Conservation (phyloP, 2,329 filamentous ascomycete genomes). For the Geoglossum cookeanum region DNA sequence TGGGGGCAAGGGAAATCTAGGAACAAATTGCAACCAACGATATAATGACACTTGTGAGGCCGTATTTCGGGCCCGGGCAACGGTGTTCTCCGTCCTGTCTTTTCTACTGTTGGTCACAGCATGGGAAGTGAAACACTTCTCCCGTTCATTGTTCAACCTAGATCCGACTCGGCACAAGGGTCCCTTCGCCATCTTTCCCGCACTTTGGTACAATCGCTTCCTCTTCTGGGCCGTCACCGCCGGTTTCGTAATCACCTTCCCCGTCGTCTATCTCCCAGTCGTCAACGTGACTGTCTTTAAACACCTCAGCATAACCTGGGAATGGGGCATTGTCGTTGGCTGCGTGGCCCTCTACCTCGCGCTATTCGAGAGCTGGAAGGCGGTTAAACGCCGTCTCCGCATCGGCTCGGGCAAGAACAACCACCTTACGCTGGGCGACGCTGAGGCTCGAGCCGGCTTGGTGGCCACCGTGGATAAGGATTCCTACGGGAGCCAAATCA, state of each 20-base stretch:
- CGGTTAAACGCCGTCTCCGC: conserved; percentile 32
- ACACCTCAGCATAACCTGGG: conserved; percentile 45
- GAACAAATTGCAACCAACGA: conserved; percentile 37
- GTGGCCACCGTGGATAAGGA: not conserved
- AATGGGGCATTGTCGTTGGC: conserved; percentile 50
- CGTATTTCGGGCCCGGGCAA: conserved; percentile 53
- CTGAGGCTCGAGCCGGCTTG: not conserved
- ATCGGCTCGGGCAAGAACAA: not conserved
- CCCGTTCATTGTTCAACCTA: conserved; percentile 58
- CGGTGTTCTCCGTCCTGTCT: conserved; percentile 54
- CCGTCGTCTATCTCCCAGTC: conserved; percentile 47
- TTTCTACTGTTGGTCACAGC: conserved; percentile 62
- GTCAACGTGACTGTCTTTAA: conserved; percentile 47
- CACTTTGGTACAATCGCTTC: conserved; percentile 56
- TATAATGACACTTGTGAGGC: conserved; percentile 37
- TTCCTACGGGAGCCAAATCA: not conserved
- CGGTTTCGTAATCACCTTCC: conserved; percentile 38
- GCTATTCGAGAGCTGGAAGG: conserved; percentile 49
- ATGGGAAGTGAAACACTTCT: conserved; percentile 59
- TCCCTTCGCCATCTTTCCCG: conserved; percentile 45
- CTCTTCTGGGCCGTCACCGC: conserved; percentile 44
- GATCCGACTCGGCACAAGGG: conserved; percentile 40
- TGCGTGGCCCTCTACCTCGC: conserved; percentile 40
- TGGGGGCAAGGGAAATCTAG: conserved; percentile 41
- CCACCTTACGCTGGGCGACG: not conserved